Percentiles rank a stretch among this genome's conserved stretches.
Conservation (phyloP, 2,329 filamentous ascomycete species). For the Paecilomyces sp. region DNA sequence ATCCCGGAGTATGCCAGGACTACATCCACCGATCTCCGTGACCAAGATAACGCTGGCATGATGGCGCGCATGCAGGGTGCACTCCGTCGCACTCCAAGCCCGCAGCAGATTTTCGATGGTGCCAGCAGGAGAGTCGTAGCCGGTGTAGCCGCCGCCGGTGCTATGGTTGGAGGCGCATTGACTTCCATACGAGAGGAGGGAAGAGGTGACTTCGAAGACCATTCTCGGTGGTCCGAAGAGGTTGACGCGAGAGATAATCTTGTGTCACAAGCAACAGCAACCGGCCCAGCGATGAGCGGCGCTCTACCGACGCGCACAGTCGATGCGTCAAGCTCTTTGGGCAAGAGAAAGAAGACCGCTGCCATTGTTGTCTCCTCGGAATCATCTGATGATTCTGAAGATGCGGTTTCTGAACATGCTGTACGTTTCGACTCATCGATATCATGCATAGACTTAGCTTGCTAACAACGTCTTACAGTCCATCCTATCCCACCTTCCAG, state of each 20-base stretch:
- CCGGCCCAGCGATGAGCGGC: slow-evolving; percentile 20
- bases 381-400: slow-evolving; percentile 49
- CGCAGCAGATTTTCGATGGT: slow-evolving; percentile 79
- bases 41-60: slow-evolving; percentile 52
- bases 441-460: not conserved
- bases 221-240: slow-evolving; percentile 89
- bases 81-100: slow-evolving; percentile 73
- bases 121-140: slow-evolving; percentile 76
- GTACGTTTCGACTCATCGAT: slow-evolving; percentile 47
- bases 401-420: slow-evolving; percentile 65
- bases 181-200: slow-evolving; percentile 80
- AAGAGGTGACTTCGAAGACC: slow-evolving; percentile 71
- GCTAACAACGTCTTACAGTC: slow-evolving; percentile 47
- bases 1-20: slow-evolving; percentile 18
- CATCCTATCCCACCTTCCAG: slow-evolving; percentile 81
- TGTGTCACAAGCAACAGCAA: slow-evolving; percentile 18
- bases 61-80: slow-evolving; percentile 73
- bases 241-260: slow-evolving; percentile 57
- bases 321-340: slow-evolving; percentile 18
- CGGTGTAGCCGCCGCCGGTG: slow-evolving; percentile 74
- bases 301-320: slow-evolving; percentile 24
- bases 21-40: slow-evolving; percentile 24
- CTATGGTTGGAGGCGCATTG: slow-evolving; percentile 73
- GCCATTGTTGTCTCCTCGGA: slow-evolving; percentile 84
- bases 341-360: slow-evolving; percentile 65